Evolutionary conservation across 768 basidiomycete genomes (phyloP).

Genomic region (Boletales sp.): DNA sequence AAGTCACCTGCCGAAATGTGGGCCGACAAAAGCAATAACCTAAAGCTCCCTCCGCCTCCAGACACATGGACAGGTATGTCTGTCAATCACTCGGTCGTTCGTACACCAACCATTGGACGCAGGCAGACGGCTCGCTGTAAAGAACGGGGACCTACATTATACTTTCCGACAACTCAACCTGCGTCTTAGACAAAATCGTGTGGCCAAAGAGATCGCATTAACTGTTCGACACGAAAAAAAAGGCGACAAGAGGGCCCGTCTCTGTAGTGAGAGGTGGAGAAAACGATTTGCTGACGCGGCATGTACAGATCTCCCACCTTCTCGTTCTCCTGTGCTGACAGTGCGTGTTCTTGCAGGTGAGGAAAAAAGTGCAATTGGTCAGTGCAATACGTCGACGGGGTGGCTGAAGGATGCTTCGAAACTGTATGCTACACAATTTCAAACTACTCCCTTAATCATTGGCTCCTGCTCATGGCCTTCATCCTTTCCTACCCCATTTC

Average conservation of each 20-base stretch:
- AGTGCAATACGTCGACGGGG: constrained; percentile 74
- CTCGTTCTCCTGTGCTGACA: constrained; percentile 12
- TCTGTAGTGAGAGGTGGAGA: constrained; percentile 76
- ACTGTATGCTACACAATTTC: constrained; percentile 8
- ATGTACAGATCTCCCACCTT: constrained; percentile 22
- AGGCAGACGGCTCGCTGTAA: constrained; percentile 63
- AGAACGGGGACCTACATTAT: constrained; percentile 38
- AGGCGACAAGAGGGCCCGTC: constrained; percentile 71
- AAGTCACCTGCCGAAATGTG: constrained; percentile 38
- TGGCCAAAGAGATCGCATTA: constrained; percentile 46
- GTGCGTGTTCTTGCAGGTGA: constrained; percentile 50
- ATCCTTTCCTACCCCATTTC: constrained; percentile 1
- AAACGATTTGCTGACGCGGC: constrained; percentile 78
- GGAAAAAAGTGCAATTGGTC: constrained; percentile 79
- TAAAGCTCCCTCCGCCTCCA: constrained; percentile 34
- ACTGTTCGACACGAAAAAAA: constrained; percentile 76
- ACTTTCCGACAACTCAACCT: constrained; percentile 49
- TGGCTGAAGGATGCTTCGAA: constrained; percentile 36
- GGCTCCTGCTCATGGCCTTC: not conserved
- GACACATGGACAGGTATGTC: constrained; percentile 52
- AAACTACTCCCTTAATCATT: not conserved
- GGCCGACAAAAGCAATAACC: constrained; percentile 20
- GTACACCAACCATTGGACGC: constrained; percentile 8
- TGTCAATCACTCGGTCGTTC: not conserved
- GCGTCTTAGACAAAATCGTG: constrained; percentile 53